These are phyloP conservation scores for Alternaria brassicae DNA, from an alignment of 2,329 filamentous ascomycete genomes.

Conservation along the genomic window DNA sequence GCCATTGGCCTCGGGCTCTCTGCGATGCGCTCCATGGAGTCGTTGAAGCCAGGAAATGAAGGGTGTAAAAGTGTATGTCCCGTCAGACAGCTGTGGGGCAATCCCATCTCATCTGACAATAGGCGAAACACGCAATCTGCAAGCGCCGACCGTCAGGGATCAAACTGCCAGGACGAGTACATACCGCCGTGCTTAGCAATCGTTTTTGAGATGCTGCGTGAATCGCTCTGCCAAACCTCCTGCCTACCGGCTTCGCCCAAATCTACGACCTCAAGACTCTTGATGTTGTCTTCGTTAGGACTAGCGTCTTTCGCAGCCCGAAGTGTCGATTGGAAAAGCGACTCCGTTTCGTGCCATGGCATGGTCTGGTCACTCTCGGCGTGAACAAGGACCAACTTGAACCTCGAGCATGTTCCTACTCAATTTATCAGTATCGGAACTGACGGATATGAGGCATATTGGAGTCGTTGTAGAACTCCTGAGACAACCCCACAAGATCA, in stretches of 20 bases:
- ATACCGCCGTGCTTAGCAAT: conserved; percentile 49
- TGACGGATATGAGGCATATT: neutral
- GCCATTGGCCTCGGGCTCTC: neutral
- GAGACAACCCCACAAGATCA: neutral
- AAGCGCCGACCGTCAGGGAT: conserved; percentile 5
- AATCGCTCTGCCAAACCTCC: conserved; percentile 38
- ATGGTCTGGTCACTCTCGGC: conserved; percentile 46
- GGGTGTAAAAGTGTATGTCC: conserved; percentile 1
- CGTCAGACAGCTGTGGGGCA: conserved; percentile 17
- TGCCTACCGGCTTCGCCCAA: conserved; percentile 46
- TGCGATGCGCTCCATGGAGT: neutral
- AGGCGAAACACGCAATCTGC: conserved; percentile 12
- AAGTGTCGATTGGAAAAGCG: conserved; percentile 39
- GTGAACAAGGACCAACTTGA: conserved; percentile 44
- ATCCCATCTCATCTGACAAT: conserved; percentile 12
- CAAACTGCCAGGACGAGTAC: conserved; percentile 13
- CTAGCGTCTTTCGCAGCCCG: conserved; percentile 29
- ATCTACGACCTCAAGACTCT: conserved; percentile 33
- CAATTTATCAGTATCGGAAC: conserved; percentile 12
- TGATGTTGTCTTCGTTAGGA: conserved; percentile 17
- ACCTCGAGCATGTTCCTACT: conserved; percentile 22
- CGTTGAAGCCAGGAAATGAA: conserved; percentile 17
- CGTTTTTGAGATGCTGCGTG: conserved; percentile 40
- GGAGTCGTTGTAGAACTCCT: neutral
- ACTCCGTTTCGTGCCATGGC: conserved; percentile 46